These are phyloP conservation scores for Trypanosoma rangeli DNA, from an alignment of 208 protist species.

Conservation along the genomic window DNA sequence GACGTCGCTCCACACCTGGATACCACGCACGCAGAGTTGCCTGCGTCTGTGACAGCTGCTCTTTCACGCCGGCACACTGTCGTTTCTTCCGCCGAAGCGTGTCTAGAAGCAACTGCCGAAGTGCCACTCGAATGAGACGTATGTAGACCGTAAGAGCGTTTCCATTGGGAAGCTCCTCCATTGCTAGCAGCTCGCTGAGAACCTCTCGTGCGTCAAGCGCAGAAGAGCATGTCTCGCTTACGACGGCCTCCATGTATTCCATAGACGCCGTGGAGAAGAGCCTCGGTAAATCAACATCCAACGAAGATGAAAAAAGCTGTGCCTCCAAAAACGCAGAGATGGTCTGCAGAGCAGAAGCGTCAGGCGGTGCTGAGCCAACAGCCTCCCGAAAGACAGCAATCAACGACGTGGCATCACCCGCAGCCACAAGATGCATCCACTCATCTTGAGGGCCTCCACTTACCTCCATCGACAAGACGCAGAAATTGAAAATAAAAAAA, in stretches of 20 bases:
- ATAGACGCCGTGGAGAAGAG: not conserved
- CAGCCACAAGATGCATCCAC: conserved; percentile 15
- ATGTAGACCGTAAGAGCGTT: conserved; percentile 20
- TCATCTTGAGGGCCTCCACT: not conserved
- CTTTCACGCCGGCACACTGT: conserved; percentile 3
- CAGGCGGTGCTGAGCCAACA: not conserved
- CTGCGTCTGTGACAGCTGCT: conserved; percentile 6
- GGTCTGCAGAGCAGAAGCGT: not conserved
- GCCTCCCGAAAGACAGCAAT: conserved; percentile 27
- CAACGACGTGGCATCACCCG: conserved; percentile 18
- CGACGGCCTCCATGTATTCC: not conserved
- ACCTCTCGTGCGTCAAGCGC: conserved; percentile 32
- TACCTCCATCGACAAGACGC: conserved; percentile 4
- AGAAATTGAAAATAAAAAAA: conserved; percentile 2
- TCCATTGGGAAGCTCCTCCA: conserved; percentile 4
- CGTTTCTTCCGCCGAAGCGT: conserved; percentile 22
- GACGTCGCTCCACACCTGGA: conserved; percentile 25
- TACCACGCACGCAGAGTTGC: conserved; percentile 47
- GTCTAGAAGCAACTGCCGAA: conserved; percentile 40
- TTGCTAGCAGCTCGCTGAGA: conserved; percentile 26
- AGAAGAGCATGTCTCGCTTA: not conserved
- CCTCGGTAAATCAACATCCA: conserved; percentile 16
- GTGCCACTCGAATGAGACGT: conserved; percentile 21
- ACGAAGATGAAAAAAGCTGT: conserved; percentile 11
- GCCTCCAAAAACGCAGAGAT: conserved; percentile 22